Evolutionary conservation across 495 filamentous ascomycete species (phyloP).

Genomic region (Aspergillus kassunensis): DNA sequence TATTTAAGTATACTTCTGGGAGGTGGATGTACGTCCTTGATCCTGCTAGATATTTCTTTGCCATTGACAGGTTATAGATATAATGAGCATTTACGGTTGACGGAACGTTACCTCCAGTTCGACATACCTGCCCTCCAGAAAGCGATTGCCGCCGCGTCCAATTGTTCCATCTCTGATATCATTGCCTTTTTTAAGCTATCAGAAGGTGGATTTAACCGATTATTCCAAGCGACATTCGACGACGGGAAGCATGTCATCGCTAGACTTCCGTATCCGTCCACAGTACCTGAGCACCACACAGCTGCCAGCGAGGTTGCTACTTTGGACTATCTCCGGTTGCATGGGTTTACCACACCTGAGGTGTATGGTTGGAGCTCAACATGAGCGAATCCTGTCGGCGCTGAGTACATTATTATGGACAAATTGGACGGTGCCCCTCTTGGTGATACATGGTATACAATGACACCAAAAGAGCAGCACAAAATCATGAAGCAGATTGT

Average conservation of each 20-base stretch:
- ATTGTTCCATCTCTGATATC: conserved; percentile 12
- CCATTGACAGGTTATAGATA: conserved; percentile 7
- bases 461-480: conserved; percentile 22
- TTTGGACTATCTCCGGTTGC: conserved; percentile 27
- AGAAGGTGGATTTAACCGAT: conserved; percentile 30
- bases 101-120: conserved; percentile 22
- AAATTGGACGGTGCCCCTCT: conserved; percentile 20
- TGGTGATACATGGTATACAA: conserved; percentile 20
- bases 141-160: conserved; percentile 5
- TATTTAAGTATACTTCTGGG: conserved; percentile 18
- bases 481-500: conserved; percentile 29
- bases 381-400: conserved; percentile 21
- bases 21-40: conserved; percentile 18
- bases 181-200: conserved; percentile 20
- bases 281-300: conserved; percentile 22
- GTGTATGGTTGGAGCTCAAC: conserved; percentile 19
- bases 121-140: conserved; percentile 20
- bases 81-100: conserved; percentile 20
- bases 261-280: conserved; percentile 23
- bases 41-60: neutral
- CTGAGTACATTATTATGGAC: conserved; percentile 29
- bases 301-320: conserved; percentile 38
- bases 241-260: conserved; percentile 24
- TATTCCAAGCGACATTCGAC: conserved; percentile 19
- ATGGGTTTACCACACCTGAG: conserved; percentile 21